These are phyloP conservation scores for Ophiocytium majus DNA, from an alignment of 352 stramenopile genomes.

Conservation along the genomic window DNA sequence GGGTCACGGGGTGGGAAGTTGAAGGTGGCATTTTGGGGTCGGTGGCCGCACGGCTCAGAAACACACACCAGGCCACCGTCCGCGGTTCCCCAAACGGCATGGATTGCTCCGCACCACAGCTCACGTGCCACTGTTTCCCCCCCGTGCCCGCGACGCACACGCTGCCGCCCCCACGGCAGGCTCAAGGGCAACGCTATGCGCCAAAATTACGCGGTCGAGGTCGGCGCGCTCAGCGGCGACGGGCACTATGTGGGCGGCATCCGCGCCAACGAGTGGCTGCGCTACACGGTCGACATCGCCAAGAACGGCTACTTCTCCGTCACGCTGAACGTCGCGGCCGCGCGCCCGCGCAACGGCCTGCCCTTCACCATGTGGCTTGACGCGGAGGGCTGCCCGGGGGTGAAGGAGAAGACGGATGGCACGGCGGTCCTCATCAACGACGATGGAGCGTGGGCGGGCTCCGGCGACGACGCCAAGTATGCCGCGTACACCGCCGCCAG, in stretches of 20 bases:
- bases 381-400: conserved; percentile 5
- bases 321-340: not conserved
- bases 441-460: not conserved
- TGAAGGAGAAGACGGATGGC: not conserved
- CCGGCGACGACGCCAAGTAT: not conserved
- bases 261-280: not conserved
- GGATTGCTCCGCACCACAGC: not conserved
- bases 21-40: too few species aligned
- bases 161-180: too few species aligned
- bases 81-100: too few species aligned
- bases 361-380: not conserved
- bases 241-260: conserved; percentile 14
- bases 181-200: conserved; percentile 26
- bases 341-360: not conserved
- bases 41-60: too few species aligned
- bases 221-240: not conserved
- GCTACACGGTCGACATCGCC: conserved; percentile 10
- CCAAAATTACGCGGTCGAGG: conserved; percentile 23
- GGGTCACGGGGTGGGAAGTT: too few species aligned
- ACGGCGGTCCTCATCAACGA: not conserved
- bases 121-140: too few species aligned
- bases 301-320: not conserved
- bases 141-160: too few species aligned
- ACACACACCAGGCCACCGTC: too few species aligned
- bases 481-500: not conserved